Evolutionary conservation across 768 basidiomycete genomes (phyloP).

Genomic region (Tubosaeta sp.): DNA sequence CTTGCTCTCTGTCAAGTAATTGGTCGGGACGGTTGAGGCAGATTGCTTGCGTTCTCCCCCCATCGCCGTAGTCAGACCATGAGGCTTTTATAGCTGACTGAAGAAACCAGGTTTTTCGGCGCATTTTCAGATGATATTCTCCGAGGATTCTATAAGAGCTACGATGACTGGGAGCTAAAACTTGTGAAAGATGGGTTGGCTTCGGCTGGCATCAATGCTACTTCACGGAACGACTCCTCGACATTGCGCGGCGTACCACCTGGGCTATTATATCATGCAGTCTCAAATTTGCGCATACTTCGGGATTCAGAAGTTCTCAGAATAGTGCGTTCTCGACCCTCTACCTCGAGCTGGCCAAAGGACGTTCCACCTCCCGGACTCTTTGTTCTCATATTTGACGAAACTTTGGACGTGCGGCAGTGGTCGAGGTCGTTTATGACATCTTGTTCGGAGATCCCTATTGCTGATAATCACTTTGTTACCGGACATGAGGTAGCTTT

Average conservation of each 20-base stretch:
- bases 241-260: conserved; percentile 43
- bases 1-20: neutral
- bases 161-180: conserved; percentile 64
- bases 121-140: conserved; percentile 53
- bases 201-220: conserved; percentile 21
- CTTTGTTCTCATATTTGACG: conserved; percentile 53
- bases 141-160: conserved; percentile 53
- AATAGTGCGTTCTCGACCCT: conserved; percentile 24
- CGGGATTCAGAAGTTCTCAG: conserved; percentile 45
- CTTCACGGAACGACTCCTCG: conserved; percentile 9
- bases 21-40: conserved; percentile 5
- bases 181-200: conserved; percentile 48
- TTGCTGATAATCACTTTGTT: conserved; percentile 45
- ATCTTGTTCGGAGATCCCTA: conserved; percentile 38
- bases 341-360: conserved; percentile 47
- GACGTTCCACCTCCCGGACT: conserved; percentile 58
- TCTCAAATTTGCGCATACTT: conserved; percentile 59
- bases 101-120: conserved; percentile 61
- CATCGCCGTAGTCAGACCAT: conserved; percentile 4
- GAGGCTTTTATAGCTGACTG: conserved; percentile 11
- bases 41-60: conserved; percentile 6
- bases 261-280: conserved; percentile 56
- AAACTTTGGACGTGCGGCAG: conserved; percentile 44
- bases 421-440: conserved; percentile 55
- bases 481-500: conserved; percentile 46